Conservation (phyloP, 2,329 filamentous ascomycete genomes). For the Trichoderma aggressivum region DNA sequence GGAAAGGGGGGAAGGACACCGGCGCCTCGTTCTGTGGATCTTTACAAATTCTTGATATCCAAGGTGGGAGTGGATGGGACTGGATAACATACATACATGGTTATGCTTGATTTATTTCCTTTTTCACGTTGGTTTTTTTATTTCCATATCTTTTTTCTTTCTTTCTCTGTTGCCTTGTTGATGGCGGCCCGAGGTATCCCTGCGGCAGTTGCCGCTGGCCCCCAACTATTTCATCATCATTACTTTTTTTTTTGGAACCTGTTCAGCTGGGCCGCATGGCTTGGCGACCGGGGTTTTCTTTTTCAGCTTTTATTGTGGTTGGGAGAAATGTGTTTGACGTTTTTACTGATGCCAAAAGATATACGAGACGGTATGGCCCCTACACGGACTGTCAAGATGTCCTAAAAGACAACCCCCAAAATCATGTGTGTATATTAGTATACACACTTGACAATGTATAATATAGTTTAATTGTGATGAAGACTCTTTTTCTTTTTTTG, state of each 20-base stretch:
- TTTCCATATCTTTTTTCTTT: background rate
- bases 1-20: background rate
- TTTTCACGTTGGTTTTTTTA: background rate
- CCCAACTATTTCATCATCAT: background rate
- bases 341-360: constrained; percentile 14
- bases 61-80: constrained; percentile 15
- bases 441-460: constrained; percentile 15
- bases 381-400: background rate
- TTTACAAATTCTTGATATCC: constrained; percentile 13
- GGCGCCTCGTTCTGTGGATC: constrained; percentile 12
- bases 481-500: background rate
- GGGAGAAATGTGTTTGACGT: background rate
- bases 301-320: background rate
- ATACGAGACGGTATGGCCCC: constrained; percentile 5
- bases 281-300: background rate
- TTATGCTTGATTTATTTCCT: constrained; percentile 9
- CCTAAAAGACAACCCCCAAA: background rate
- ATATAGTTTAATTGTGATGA: constrained; percentile 10
- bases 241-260: background rate
- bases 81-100: constrained; percentile 16
- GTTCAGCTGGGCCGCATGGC: background rate
- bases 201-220: background rate
- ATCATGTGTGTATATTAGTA: background rate
- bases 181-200: background rate
- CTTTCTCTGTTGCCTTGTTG: background rate